A percentile compares a stretch with the other conserved stretches of the same genome.
Evolutionary conservation across 495 filamentous ascomycete species (phyloP).

Genomic region (Bacidia rubella): DNA sequence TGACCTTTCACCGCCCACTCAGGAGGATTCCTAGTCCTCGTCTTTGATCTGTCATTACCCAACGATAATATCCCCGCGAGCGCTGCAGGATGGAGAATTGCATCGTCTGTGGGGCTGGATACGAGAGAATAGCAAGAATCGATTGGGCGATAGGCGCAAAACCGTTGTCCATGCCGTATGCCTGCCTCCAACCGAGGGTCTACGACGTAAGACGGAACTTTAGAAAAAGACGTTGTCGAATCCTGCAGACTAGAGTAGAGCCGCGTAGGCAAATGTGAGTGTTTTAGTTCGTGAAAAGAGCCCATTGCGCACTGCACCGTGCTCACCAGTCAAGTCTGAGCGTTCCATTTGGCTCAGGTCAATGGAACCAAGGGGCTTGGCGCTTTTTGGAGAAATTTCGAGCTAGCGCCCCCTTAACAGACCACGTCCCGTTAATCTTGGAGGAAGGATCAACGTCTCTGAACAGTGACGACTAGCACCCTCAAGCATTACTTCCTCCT

Average conservation of each 20-base stretch:
- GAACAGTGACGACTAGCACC: background rate
- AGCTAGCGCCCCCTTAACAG: conserved; percentile 8
- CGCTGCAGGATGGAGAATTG: background rate
- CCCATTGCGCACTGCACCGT: background rate
- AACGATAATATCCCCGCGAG: background rate
- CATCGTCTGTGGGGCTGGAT: background rate
- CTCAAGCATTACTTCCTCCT: background rate
- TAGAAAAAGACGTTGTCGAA: background rate
- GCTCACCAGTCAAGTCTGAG: background rate
- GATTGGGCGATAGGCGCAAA: conserved; percentile 3
- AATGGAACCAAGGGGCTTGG: background rate
- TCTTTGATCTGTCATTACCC: too few species aligned
- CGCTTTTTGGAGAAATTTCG: background rate
- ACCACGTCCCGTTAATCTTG: conserved; percentile 2
- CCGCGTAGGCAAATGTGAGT: background rate
- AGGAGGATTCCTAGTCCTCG: too few species aligned
- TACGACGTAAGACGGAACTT: background rate
- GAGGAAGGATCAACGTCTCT: too few species aligned
- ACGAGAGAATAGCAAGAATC: background rate
- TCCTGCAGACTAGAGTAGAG: background rate
- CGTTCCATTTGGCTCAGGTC: background rate
- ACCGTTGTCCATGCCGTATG: background rate
- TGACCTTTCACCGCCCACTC: too few species aligned
- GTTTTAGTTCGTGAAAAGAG: background rate
- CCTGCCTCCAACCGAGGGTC: conserved; percentile 1